Evolutionary conservation across 2,329 filamentous ascomycete species (phyloP).

Genomic region (Ceratocystis variospora): DNA sequence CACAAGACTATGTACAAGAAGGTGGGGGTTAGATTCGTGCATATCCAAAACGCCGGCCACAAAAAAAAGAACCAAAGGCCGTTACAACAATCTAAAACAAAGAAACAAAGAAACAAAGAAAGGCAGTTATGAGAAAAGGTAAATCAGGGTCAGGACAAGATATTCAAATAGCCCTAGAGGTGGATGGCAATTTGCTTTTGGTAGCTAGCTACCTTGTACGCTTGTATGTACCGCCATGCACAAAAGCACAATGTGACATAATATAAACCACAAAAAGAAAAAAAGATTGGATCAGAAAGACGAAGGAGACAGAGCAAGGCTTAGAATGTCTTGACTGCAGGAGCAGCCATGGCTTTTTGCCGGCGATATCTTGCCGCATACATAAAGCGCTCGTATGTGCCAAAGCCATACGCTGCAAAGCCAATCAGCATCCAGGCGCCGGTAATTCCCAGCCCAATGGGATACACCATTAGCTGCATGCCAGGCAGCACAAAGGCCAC

Average conservation of each 20-base stretch:
- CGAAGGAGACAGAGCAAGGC: background rate
- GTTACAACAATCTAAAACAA: background rate
- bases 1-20: slow-evolving; percentile 1
- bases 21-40: background rate
- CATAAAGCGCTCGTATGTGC: slow-evolving; percentile 52
- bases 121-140: background rate
- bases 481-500: slow-evolving; percentile 58
- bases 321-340: slow-evolving; percentile 16
- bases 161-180: background rate
- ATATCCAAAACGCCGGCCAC: slow-evolving; percentile 4
- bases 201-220: background rate
- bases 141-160: background rate
- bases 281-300: background rate
- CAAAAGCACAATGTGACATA: background rate
- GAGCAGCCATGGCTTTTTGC: slow-evolving; percentile 9
- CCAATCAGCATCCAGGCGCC: slow-evolving; percentile 47
- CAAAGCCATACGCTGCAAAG: slow-evolving; percentile 43
- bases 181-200: background rate
- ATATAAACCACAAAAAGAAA: background rate
- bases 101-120: background rate
- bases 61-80: slow-evolving; percentile 1
- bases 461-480: slow-evolving; percentile 53
- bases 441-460: slow-evolving; percentile 54
- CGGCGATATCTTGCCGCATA: slow-evolving; percentile 47
- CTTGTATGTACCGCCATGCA: background rate